Conservation (phyloP, 345 rosid genomes). For the Odontarrhena argentea region DNA sequence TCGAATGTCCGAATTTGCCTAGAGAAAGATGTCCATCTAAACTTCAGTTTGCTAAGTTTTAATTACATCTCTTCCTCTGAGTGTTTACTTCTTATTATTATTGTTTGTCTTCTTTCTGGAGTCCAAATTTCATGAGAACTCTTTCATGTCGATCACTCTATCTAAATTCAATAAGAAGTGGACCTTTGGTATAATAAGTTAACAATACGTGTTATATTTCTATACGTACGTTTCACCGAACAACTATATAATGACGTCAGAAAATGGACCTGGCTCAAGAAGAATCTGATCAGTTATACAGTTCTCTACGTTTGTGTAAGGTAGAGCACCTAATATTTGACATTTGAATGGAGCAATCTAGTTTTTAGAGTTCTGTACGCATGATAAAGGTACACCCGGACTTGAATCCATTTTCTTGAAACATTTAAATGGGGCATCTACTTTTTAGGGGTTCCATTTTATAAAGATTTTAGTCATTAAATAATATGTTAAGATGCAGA, state of each 20-base stretch:
- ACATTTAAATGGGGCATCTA: too few species aligned
- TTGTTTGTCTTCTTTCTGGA: too few species aligned
- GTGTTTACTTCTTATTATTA: neutral
- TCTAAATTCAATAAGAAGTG: conserved; percentile 1
- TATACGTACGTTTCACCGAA: neutral
- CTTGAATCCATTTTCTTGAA: too few species aligned
- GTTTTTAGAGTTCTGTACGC: too few species aligned
- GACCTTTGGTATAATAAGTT: neutral
- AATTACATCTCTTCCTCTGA: neutral
- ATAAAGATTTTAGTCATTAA: too few species aligned
- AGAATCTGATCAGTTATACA: too few species aligned
- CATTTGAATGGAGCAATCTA: too few species aligned
- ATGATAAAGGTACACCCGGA: too few species aligned
- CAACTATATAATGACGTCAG: neutral
- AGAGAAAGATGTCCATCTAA: conserved; percentile 48
- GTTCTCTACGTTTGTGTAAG: too few species aligned
- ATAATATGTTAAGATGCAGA: too few species aligned
- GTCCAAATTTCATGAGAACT: neutral
- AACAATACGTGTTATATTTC: neutral
- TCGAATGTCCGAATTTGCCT: conserved; percentile 61
- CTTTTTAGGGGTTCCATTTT: too few species aligned
- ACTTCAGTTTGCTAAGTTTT: conserved; percentile 69
- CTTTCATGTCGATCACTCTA: neutral
- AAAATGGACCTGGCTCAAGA: neutral
- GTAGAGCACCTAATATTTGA: too few species aligned